A percentile compares a stretch with the other conserved stretches of the same genome.
Conservation (phyloP, 371 early-diverging fungal species). For the Mortierella sp. region DNA sequence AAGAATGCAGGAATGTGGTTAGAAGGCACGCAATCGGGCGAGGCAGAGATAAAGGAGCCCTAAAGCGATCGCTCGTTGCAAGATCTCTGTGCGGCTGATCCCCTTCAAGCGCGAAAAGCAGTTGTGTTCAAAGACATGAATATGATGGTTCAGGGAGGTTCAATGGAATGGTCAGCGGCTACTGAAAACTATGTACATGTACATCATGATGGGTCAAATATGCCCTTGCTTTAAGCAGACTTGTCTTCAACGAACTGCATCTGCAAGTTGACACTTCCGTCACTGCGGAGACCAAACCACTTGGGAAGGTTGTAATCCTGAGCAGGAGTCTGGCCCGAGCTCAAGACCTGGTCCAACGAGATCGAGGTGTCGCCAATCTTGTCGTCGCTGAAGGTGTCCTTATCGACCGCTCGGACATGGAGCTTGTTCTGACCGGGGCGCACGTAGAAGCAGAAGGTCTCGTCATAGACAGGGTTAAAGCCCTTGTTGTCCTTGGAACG, state of each 20-base stretch:
- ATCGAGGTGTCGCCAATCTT: slow-evolving; percentile 59
- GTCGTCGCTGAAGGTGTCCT: slow-evolving; percentile 57
- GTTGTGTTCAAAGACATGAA: too few relatives aligned
- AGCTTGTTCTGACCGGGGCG: slow-evolving; percentile 54
- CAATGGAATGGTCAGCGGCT: background rate
- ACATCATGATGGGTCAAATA: background rate
- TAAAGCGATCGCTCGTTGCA: too few relatives aligned
- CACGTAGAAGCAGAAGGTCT: slow-evolving; percentile 35
- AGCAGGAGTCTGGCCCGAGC: slow-evolving; percentile 41
- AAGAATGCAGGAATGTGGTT: too few relatives aligned
- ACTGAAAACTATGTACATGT: background rate
- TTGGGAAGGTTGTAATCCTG: slow-evolving; percentile 30
- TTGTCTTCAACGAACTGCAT: slow-evolving; percentile 25
- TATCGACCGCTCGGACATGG: slow-evolving; percentile 58
- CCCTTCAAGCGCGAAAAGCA: too few relatives aligned
- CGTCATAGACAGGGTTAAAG: slow-evolving; percentile 22
- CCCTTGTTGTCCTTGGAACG: slow-evolving; percentile 35
- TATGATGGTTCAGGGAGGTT: too few relatives aligned
- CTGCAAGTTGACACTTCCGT: slow-evolving; percentile 26
- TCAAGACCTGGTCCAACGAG: slow-evolving; percentile 37
- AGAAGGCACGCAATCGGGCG: too few relatives aligned
- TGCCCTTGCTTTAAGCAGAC: background rate
- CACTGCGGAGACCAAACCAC: slow-evolving; percentile 30
- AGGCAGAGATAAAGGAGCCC: too few relatives aligned
- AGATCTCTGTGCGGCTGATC: too few relatives aligned